Conservation (phyloP, 768 basidiomycete species). For the Rhizopogon rudus region DNA sequence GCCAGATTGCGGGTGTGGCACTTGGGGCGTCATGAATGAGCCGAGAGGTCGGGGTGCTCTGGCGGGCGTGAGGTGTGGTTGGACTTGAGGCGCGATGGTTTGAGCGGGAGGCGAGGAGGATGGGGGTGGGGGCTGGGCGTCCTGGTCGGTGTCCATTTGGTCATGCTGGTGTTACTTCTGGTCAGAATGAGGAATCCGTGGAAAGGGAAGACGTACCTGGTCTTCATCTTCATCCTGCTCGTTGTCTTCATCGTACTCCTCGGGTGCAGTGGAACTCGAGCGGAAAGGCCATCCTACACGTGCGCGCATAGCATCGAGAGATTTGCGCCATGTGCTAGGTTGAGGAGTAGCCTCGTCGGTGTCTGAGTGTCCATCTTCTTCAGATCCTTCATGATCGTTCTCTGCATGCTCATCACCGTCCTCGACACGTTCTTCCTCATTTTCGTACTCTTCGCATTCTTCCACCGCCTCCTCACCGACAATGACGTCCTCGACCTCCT, state of each 20-base stretch:
- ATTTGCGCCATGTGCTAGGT: slow-evolving; percentile 25
- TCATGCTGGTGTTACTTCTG: background rate
- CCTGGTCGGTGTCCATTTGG: background rate
- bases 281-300: slow-evolving; percentile 24
- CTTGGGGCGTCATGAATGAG: slow-evolving; percentile 59
- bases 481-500: slow-evolving; percentile 43
- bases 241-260: slow-evolving; percentile 17
- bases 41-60: slow-evolving; percentile 19
- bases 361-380: slow-evolving; percentile 11
- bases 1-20: slow-evolving; percentile 9
- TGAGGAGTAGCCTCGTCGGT: slow-evolving; percentile 6
- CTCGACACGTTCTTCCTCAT: slow-evolving; percentile 8
- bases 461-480: slow-evolving; percentile 41
- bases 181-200: background rate
- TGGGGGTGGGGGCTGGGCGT: background rate
- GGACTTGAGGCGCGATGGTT: background rate
- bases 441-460: slow-evolving; percentile 28
- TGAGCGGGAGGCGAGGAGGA: background rate
- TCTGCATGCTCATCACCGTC: slow-evolving; percentile 8
- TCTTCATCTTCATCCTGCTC: slow-evolving; percentile 22
- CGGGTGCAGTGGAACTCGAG: slow-evolving; percentile 18
- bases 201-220: slow-evolving; percentile 2
- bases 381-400: slow-evolving; percentile 6
- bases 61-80: background rate
- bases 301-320: slow-evolving; percentile 27